Evolutionary conservation across 2,329 filamentous ascomycete genomes (phyloP).

Genomic region (Cladosporium velox): DNA sequence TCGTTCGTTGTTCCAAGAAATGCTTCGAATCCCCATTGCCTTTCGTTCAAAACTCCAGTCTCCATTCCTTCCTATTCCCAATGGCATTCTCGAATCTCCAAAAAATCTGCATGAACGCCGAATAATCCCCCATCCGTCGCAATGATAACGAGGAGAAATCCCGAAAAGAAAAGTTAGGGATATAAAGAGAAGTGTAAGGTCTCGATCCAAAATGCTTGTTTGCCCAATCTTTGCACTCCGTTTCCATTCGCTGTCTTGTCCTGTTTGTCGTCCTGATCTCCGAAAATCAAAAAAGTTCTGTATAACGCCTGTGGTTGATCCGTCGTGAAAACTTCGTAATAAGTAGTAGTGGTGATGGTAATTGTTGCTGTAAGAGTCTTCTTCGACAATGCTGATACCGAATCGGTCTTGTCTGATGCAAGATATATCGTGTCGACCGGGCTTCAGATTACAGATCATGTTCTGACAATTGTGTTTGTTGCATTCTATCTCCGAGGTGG

Average conservation of each 20-base stretch:
- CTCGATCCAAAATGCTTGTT: background rate
- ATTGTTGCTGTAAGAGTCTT: background rate
- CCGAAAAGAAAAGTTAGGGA: background rate
- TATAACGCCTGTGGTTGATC: background rate
- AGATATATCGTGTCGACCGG: background rate
- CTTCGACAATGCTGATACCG: background rate
- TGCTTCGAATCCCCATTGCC: background rate
- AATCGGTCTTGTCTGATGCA: background rate
- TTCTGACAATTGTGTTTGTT: background rate
- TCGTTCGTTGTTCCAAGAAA: background rate
- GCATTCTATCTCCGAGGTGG: background rate
- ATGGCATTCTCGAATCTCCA: background rate
- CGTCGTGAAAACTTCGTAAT: background rate
- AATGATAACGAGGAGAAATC: background rate
- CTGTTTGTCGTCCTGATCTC: background rate
- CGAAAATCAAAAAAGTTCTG: background rate
- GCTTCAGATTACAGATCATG: background rate
- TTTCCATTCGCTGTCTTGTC: background rate
- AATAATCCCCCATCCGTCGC: background rate
- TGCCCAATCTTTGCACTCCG: conserved; percentile 1
- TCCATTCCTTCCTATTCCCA: background rate
- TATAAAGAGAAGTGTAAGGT: background rate
- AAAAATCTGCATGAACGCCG: background rate
- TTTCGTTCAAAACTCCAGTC: background rate
- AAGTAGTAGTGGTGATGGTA: background rate